phyloP scores from a whole-genome alignment of 805 yeast genomes.

The Saccharomycopsis synnaedendra region DNA sequence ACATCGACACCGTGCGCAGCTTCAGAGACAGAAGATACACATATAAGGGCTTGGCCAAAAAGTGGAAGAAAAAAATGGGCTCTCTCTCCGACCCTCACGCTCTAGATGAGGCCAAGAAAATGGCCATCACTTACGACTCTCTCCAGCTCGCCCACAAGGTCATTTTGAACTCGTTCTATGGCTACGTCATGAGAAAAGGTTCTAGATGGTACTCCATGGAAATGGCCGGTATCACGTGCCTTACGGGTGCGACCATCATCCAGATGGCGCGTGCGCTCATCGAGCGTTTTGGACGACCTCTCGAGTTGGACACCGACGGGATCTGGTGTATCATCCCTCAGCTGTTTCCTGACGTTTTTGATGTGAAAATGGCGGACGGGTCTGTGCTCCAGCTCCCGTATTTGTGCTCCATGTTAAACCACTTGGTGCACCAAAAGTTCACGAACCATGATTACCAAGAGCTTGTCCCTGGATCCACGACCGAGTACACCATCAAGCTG shows the following conservation, averaged over 20 bases:
- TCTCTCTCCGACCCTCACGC: conserved; percentile 40
- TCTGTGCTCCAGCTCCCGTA: conserved; percentile 70
- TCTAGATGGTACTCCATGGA: conserved; percentile 99
- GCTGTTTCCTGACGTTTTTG: conserved; percentile 84
- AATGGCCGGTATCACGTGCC: conserved; percentile 98
- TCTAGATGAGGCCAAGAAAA: conserved; percentile 84
- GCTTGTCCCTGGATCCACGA: conserved; percentile 46
- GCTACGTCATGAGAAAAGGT: conserved; percentile 98
- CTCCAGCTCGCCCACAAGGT: conserved; percentile 95
- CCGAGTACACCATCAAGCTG: conserved; percentile 63
- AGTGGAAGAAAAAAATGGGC: conserved; percentile 79
- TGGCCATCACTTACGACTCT: conserved; percentile 90
- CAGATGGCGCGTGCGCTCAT: conserved; percentile 93
- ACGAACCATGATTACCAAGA: conserved; percentile 94
- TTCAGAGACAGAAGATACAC: conserved; percentile 96
- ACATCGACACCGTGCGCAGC: conserved; percentile 85
- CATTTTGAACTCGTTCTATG: conserved; percentile 91
- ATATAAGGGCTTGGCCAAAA: conserved; percentile 85
- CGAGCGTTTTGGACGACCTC: conserved; percentile 87
- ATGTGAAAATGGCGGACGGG: conserved; percentile 63
- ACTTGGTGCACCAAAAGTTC: conserved; percentile 79
- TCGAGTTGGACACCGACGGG: conserved; percentile 97
- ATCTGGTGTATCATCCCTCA: conserved; percentile 97
- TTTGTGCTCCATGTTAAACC: conserved; percentile 94
- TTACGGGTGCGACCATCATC: conserved; percentile 95